phyloP scores from a whole-genome alignment of 2,329 filamentous ascomycete species.

The Microcyclospora pomicola region DNA sequence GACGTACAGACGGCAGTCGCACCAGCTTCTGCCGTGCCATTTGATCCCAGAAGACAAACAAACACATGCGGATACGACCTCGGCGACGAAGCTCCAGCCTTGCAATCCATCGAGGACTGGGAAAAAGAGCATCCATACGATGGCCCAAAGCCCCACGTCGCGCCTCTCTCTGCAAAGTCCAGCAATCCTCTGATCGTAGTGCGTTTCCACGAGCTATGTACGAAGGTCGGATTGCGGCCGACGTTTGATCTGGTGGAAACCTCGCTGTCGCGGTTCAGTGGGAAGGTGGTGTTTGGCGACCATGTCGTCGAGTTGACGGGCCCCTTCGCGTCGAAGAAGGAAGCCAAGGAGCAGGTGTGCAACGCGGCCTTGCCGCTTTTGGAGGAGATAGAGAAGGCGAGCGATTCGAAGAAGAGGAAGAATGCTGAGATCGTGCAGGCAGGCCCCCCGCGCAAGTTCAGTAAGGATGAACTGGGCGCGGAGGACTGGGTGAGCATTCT shows the following conservation, averaged over 20 bases:
- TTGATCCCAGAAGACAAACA: neutral
- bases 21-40: neutral
- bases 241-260: slow-evolving; percentile 4
- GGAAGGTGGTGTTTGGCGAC: slow-evolving; percentile 2
- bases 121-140: slow-evolving; percentile 10
- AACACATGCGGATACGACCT: slow-evolving; percentile 2
- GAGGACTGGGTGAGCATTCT: slow-evolving; percentile 28
- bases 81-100: neutral
- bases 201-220: slow-evolving; percentile 8
- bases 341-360: slow-evolving; percentile 29
- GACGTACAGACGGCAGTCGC: too few relatives aligned
- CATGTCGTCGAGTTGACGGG: slow-evolving; percentile 4
- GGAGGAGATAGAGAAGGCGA: slow-evolving; percentile 16
- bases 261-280: slow-evolving; percentile 5
- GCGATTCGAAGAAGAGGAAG: slow-evolving; percentile 14
- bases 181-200: slow-evolving; percentile 3
- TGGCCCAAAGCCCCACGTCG: slow-evolving; percentile 4
- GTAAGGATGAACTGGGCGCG: slow-evolving; percentile 7
- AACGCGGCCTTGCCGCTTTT: slow-evolving; percentile 20
- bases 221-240: slow-evolving; percentile 7
- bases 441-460: neutral
- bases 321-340: slow-evolving; percentile 8
- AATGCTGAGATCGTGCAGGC: neutral
- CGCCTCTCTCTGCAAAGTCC: neutral
- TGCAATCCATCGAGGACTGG: slow-evolving; percentile 11